Percentiles rank a stretch among this genome's conserved stretches.
Conservation (phyloP, 2,329 filamentous ascomycete genomes). For the Fusarium sp. region DNA sequence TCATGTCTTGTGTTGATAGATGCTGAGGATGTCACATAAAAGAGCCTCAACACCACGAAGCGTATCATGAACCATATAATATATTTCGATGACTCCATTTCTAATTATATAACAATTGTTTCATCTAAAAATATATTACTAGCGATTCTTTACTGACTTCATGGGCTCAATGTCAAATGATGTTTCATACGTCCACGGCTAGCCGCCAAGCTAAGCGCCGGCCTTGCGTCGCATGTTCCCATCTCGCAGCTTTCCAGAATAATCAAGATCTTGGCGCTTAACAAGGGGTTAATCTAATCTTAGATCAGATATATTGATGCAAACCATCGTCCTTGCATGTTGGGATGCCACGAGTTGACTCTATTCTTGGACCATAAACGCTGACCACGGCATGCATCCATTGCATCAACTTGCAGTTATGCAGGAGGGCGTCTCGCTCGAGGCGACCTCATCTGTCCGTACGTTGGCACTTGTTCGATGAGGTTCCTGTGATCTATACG, state of each 20-base stretch:
- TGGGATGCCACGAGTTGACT: neutral
- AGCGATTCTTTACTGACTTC: neutral
- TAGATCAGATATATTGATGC: slow-evolving; percentile 28
- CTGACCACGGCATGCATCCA: slow-evolving; percentile 21
- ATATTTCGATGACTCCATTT: slow-evolving; percentile 1
- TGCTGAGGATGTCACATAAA: slow-evolving; percentile 25
- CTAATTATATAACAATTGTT: slow-evolving; percentile 18
- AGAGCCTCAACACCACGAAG: slow-evolving; percentile 47
- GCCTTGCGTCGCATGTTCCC: slow-evolving; percentile 25
- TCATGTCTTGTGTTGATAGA: slow-evolving; percentile 15
- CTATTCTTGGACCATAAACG: slow-evolving; percentile 32
- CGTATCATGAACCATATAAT: neutral
- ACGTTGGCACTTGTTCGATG: slow-evolving; percentile 19
- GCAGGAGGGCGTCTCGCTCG: slow-evolving; percentile 42
- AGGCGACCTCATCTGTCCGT: slow-evolving; percentile 20
- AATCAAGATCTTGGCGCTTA: slow-evolving; percentile 31
- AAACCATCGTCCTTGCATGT: slow-evolving; percentile 23
- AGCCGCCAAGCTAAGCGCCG: slow-evolving; percentile 47
- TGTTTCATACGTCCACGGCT: slow-evolving; percentile 13
- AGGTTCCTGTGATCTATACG: slow-evolving; percentile 32
- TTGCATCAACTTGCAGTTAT: slow-evolving; percentile 13
- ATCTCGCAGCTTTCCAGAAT: slow-evolving; percentile 35
- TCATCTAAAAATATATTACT: slow-evolving; percentile 34
- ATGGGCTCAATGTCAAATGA: slow-evolving; percentile 29
- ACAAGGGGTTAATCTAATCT: slow-evolving; percentile 28